Evolutionary conservation across 2,329 filamentous ascomycete genomes (phyloP).

Genomic region (Verticillium tricorpus): DNA sequence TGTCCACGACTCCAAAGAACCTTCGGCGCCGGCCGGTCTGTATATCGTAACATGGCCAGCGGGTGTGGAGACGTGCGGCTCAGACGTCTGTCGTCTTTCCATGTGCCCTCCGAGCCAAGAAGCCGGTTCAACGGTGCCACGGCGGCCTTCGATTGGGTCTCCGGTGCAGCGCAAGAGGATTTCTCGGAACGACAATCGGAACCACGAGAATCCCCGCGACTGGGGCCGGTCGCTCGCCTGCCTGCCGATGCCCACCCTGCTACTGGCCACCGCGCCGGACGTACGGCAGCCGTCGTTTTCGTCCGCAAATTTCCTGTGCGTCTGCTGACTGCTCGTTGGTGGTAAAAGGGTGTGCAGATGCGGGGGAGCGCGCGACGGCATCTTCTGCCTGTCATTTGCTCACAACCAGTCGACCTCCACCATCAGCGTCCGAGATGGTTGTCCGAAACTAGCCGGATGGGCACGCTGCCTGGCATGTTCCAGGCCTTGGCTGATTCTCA

Average conservation of each 20-base stretch:
- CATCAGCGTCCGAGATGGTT: neutral
- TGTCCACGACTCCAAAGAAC: neutral
- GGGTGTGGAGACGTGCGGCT: neutral
- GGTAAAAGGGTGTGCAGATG: neutral
- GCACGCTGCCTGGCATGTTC: neutral
- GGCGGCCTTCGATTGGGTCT: conserved; percentile 2
- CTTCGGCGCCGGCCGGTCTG: neutral
- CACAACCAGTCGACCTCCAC: neutral
- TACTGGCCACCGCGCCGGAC: neutral
- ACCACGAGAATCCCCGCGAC: conserved; percentile 9
- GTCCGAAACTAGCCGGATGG: neutral
- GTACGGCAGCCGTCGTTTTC: neutral
- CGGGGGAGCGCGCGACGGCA: neutral
- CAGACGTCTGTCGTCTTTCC: neutral
- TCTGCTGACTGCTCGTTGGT: neutral
- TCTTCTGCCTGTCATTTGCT: neutral
- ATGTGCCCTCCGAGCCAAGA: conserved; percentile 1
- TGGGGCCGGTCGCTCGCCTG: neutral
- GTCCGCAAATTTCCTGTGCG: neutral
- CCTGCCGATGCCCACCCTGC: neutral
- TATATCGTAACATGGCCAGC: neutral
- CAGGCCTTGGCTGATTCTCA: neutral
- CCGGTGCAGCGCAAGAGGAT: neutral
- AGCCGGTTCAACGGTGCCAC: neutral
- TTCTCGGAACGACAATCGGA: conserved; percentile 11